Evolutionary conservation across 805 yeast species (phyloP), one percentile per base, ranked within the genome.

Genomic region (Teunomyces barrocoloradensis): DNA sequence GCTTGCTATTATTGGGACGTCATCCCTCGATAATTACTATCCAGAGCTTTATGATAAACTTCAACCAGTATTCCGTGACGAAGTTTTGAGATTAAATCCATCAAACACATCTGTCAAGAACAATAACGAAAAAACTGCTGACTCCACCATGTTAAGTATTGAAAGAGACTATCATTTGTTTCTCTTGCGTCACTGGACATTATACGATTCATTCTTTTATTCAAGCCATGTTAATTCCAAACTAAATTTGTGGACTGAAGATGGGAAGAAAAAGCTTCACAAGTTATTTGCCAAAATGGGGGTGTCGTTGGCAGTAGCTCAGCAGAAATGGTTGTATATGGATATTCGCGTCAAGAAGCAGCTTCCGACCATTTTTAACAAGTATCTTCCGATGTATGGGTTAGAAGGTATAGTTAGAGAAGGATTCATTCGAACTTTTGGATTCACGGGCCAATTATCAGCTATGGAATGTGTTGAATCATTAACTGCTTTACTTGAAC

Each of bases 281-380:
- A 89, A 90, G 57, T 77, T 94, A 80, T 89, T 94, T 69, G 99
- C 99, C 1, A 81, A 87, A 56, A 94, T 95, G 97, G 99, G 99
- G 6, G 85, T 94, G 5, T 85, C 97, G 0, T 72, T 94, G 42
- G 85, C 82, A 5, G 84, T 85, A n/a, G 94, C 98, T 0, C 86
- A 84, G 58, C 96, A 94, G 64, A 83, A 83, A 47, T 94, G 98
- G 98, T 75, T 85, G 21, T 95, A 92, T 63, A 81, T 92, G 84
- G 94, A 89, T 61, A 80, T 87, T 33, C 76, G 78, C 7, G 73
- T 92, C 44, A 95, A 94, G 63, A 81, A 84, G 47, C 85, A 82
- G 51, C 69, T 94, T 20, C 84, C 85, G 18, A 62, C 73, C 11
- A 84, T 88, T 18, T 86, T 94, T 59, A 78, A 74, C 50, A 82